phyloP scores from a whole-genome alignment of 1,284 basidiomycete genomes.

The Apiotrichum porosum region DNA sequence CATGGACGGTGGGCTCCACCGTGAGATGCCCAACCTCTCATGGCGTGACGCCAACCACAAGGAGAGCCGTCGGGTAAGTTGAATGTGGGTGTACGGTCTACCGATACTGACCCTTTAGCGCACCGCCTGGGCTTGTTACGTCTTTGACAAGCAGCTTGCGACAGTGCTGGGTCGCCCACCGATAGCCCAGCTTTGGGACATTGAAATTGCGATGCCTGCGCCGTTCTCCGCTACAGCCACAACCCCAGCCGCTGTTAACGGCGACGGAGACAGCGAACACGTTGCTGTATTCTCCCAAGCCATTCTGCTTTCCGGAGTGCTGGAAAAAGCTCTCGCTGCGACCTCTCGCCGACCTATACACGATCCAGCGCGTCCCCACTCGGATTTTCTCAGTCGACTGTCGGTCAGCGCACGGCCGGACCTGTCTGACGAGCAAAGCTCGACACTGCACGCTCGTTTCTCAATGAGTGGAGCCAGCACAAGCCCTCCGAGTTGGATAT shows the following conservation, averaged over 20 bases:
- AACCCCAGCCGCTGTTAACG: too few species aligned
- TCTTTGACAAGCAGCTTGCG: slow-evolving; percentile 11
- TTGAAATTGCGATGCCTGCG: slow-evolving; percentile 8
- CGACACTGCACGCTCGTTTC: too few species aligned
- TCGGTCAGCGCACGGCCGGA: too few species aligned
- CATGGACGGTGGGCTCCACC: slow-evolving; percentile 6
- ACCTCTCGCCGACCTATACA: slow-evolving; percentile 3
- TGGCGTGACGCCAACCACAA: neutral
- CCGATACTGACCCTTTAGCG: neutral
- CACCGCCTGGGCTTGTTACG: slow-evolving; percentile 6
- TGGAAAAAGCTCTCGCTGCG: slow-evolving; percentile 6
- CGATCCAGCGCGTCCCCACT: too few species aligned
- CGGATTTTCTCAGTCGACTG: slow-evolving; percentile 8
- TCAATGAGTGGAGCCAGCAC: too few species aligned
- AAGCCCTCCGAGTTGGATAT: slow-evolving; percentile 2
- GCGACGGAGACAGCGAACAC: neutral
- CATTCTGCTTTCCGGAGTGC: neutral
- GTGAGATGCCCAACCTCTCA: neutral
- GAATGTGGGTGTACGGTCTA: neutral
- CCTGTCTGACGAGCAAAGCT: too few species aligned
- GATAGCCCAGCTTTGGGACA: slow-evolving; percentile 5
- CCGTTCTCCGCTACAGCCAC: too few species aligned
- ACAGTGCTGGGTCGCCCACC: slow-evolving; percentile 9
- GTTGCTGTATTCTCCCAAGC: slow-evolving; percentile 2
- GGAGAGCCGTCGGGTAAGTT: slow-evolving; percentile 5